phyloP scores from a whole-genome alignment of 257 asterid species.

The Jacaranda copaia region DNA sequence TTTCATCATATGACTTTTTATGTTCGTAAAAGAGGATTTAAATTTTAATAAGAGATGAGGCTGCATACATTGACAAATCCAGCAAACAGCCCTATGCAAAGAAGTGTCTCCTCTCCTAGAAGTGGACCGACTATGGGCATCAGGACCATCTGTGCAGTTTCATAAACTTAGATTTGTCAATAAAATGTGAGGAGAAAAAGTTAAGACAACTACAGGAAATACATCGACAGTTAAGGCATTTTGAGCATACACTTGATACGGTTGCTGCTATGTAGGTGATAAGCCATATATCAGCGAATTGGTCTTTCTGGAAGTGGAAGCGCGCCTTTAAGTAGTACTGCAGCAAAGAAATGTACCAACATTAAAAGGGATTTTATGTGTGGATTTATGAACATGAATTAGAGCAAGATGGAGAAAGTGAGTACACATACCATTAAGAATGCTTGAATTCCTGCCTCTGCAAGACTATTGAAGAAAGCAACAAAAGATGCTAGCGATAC shows the following conservation, averaged over 20 bases:
- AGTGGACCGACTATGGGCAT: slow-evolving; percentile 78
- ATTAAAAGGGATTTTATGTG: not conserved
- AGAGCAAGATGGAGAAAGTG: not conserved
- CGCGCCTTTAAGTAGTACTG: slow-evolving; percentile 74
- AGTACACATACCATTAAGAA: slow-evolving; percentile 62
- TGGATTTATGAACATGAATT: not conserved
- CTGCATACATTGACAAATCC: slow-evolving; percentile 55
- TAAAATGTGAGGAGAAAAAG: not conserved
- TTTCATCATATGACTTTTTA: not conserved
- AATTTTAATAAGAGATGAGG: not conserved
- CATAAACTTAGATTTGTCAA: not conserved
- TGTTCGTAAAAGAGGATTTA: not conserved
- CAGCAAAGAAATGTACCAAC: slow-evolving; percentile 24
- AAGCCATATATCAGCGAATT: slow-evolving; percentile 64
- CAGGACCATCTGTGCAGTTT: slow-evolving; percentile 65
- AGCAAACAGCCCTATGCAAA: slow-evolving; percentile 77
- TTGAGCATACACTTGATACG: slow-evolving; percentile 52
- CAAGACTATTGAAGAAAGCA: slow-evolving; percentile 70
- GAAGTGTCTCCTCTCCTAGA: slow-evolving; percentile 80
- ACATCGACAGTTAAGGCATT: not conserved
- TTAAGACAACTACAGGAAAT: not conserved
- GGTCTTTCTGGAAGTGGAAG: slow-evolving; percentile 65
- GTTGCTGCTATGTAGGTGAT: slow-evolving; percentile 63
- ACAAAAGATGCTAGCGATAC: slow-evolving; percentile 58
- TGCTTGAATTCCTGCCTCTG: slow-evolving; percentile 64